Base-by-base conservation (phyloP, 352 stramenopile genomes). In the Phytophthora fragariae region DNA sequence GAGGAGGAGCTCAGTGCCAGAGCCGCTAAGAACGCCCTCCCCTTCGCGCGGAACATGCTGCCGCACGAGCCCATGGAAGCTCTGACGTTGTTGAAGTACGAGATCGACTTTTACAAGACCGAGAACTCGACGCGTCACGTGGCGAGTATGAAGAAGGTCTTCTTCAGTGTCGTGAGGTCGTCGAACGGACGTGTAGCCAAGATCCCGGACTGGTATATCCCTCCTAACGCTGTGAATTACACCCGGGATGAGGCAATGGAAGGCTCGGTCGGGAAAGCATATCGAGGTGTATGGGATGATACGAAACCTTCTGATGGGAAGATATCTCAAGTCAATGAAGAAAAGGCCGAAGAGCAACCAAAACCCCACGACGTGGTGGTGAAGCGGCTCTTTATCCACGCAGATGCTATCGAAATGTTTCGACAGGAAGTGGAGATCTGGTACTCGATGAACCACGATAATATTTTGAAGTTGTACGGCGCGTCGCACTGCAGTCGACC, bases 51-150 rank as follows among this genome's bases (percentile, higher is more conserved):
- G 24, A 76, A 70, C 6, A 75, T 78, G 57, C 41, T 70, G 53
- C 70, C 70, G 3, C 70, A 81, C 35, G 70, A 81, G 41, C 65
- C 75, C 0, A 81, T 81, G 75, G 75, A 81, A 37, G 75, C 75
- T 2, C 41, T 81, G 27, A 81, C 75, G 33, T n/a, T 81, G 24
- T 37, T 81, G 9, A 81, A 81, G 35, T 81, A 72, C 24, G 75
- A 81, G 44, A 78, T 81, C 3, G 75, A 81, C 50, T 79, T 65
- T 27, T 78, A 69, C 58, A 75, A 72, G 55, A 35, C 62, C 15
- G 57, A 41, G 21, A 78, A 81, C 44, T 73, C 70, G 1, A 31
- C 39, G 6, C 65, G 61, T 11, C 75, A 81, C n/a, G 70, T 76
- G 31, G 71, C 71, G 0, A 73, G 62, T 27, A 81, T 81, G 75